phyloP scores from a whole-genome alignment of 441 rosid species.

The Mallotus japonicus region DNA sequence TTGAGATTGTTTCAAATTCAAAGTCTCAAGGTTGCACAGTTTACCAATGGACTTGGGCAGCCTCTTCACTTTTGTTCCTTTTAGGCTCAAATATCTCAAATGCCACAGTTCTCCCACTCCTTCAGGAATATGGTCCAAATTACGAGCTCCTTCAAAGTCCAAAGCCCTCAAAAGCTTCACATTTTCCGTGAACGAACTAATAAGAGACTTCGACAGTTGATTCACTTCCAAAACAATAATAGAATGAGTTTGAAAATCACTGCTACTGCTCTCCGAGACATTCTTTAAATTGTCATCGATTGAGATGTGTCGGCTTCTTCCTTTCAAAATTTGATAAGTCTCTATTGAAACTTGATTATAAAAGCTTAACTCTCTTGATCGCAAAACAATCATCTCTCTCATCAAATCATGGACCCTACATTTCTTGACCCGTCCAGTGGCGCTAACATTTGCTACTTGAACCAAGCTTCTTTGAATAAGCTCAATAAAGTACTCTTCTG shows the following conservation, averaged over 20 bases:
- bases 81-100: background rate
- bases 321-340: background rate
- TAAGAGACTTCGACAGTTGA: background rate
- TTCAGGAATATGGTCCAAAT: background rate
- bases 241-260: background rate
- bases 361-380: background rate
- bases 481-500: slow-evolving; percentile 24
- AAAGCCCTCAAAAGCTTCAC: background rate
- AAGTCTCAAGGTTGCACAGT: background rate
- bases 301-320: background rate
- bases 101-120: background rate
- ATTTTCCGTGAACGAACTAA: background rate
- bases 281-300: background rate
- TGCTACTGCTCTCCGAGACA: too few relatives aligned
- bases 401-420: slow-evolving; percentile 25
- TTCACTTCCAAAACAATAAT: background rate
- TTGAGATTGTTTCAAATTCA: background rate
- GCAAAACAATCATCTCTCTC: slow-evolving; percentile 2
- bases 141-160: background rate
- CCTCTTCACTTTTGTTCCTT: background rate
- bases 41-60: background rate
- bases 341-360: background rate
- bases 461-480: slow-evolving; percentile 27
- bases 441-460: slow-evolving; percentile 5
- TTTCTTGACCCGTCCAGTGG: slow-evolving; percentile 17